Conservation (phyloP, 2,329 filamentous ascomycete species). For the Colletotrichum somersetense region DNA sequence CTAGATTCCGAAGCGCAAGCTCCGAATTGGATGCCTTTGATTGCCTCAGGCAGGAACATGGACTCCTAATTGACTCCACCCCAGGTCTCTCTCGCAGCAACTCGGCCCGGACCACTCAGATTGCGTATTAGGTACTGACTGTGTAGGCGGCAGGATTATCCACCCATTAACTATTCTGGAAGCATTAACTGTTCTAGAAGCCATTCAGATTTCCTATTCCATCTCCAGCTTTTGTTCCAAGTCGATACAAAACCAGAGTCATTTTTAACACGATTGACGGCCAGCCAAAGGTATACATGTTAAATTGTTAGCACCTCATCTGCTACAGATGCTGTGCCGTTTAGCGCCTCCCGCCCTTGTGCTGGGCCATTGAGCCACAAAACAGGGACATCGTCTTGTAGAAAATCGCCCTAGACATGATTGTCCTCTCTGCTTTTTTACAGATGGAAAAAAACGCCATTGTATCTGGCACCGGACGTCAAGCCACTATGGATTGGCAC, state of each 20-base stretch:
- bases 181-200: not conserved
- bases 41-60: conserved; percentile 34
- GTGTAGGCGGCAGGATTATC: conserved; percentile 8
- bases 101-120: conserved; percentile 21
- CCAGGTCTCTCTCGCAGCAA: conserved; percentile 16
- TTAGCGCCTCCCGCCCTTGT: not conserved
- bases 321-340: not conserved
- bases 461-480: conserved; percentile 51
- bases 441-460: conserved; percentile 45
- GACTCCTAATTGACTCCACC: not conserved
- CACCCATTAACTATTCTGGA: not conserved
- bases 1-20: conserved; percentile 42
- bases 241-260: not conserved
- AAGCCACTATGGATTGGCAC: conserved; percentile 62
- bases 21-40: conserved; percentile 43
- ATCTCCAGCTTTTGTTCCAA: too few relatives aligned
- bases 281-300: not conserved
- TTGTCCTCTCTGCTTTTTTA: too few relatives aligned
- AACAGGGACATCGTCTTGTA: conserved; percentile 58
- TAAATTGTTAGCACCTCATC: not conserved
- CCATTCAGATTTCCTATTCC: not conserved
- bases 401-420: conserved; percentile 48
- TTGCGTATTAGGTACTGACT: not conserved
- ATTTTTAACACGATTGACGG: not conserved
- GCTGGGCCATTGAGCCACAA: not conserved